Evolutionary conservation across 768 basidiomycete species (phyloP), one percentile per base, ranked within the genome.

Genomic region (Asterophora parasitica): DNA sequence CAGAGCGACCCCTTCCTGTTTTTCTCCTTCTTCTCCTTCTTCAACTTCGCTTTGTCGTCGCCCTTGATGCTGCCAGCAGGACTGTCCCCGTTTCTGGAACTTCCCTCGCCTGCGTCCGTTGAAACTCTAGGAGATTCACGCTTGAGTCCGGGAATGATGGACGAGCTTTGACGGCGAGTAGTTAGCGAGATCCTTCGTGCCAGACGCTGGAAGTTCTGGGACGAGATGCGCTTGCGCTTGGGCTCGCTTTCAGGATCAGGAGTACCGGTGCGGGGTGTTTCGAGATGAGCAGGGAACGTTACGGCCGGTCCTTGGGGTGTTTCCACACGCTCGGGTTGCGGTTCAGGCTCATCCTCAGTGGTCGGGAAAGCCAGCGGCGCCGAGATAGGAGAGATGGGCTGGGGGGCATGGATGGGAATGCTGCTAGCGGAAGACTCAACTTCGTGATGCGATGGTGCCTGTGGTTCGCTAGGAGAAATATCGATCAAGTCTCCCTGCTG

Each of bases 201-300:
- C 31, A 92, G 61, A 13, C 87, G 77, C 62, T 89, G 87, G 73
- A 92, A 88, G 58, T 91, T 91, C 62, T 92, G 89, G 20, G 87
- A 85, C 7, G 87, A 83, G 49, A 87, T 88, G 15, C 87, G 78
- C 61, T 85, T 88, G 51, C 88, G 74, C 70, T 88, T 89, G 28
- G 79, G 79, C 58, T 88, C 88, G n/a, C 76, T 61, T 3, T 85
- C 86, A 1, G 74, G 74, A 58, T 89, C 85, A 4, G 88, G 86
- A 6, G 86, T 81, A n/a, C 78, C 81, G 31, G 75, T 76, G 26
- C 87, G 81, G 2, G 84, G 83, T 4, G 81, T 74, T 34, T 73
- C 70, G 38, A 76, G 67, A 41, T 69, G 73, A 12, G 74, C 67
- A 50, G 79, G 83, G 62, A 91, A 91, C 2, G 88, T 87, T 17